Evolutionary conservation across 371 early-diverging fungal genomes (phyloP).

Genomic region (Catenaria anguillulae): DNA sequence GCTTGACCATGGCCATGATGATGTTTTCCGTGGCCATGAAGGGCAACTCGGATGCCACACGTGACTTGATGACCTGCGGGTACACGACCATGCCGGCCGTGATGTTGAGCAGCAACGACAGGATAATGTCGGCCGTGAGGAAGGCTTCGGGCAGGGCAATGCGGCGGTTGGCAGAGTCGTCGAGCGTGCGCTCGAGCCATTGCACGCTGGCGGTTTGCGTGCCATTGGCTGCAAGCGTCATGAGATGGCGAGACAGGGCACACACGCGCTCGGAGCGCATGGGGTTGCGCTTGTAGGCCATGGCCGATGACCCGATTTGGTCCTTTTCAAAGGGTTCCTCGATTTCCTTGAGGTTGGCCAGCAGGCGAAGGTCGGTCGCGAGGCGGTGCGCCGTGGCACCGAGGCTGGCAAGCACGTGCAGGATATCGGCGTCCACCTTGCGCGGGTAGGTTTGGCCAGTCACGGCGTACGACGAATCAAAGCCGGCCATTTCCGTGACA

Average conservation of each 20-base stretch:
- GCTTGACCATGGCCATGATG: slow-evolving; percentile 96
- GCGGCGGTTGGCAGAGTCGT: slow-evolving; percentile 92
- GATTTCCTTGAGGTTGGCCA: slow-evolving; percentile 92
- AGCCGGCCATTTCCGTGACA: slow-evolving; percentile 80
- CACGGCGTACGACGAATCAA: slow-evolving; percentile 68
- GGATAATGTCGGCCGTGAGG: slow-evolving; percentile 87
- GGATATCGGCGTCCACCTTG: slow-evolving; percentile 89
- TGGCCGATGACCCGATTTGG: slow-evolving; percentile 94
- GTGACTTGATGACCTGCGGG: slow-evolving; percentile 80
- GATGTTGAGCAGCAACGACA: slow-evolving; percentile 86
- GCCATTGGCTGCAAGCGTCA: slow-evolving; percentile 77
- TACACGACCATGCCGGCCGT: slow-evolving; percentile 92
- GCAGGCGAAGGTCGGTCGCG: slow-evolving; percentile 87
- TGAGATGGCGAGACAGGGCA: slow-evolving; percentile 86
- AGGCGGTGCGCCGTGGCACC: slow-evolving; percentile 94
- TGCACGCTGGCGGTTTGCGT: slow-evolving; percentile 80
- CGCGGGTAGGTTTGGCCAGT: slow-evolving; percentile 96
- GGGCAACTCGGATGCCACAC: slow-evolving; percentile 86
- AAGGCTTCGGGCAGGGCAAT: slow-evolving; percentile 93
- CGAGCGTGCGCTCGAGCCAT: slow-evolving; percentile 94
- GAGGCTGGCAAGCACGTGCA: slow-evolving; percentile 73
- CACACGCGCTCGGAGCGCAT: slow-evolving; percentile 96
- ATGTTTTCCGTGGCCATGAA: slow-evolving; percentile 98
- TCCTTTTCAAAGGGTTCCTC: slow-evolving; percentile 98
- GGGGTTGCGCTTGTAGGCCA: slow-evolving; percentile 99